A percentile compares a stretch with the other conserved stretches of the same genome.
Conservation (phyloP, 768 basidiomycete species). For the Amanita exitialis region DNA sequence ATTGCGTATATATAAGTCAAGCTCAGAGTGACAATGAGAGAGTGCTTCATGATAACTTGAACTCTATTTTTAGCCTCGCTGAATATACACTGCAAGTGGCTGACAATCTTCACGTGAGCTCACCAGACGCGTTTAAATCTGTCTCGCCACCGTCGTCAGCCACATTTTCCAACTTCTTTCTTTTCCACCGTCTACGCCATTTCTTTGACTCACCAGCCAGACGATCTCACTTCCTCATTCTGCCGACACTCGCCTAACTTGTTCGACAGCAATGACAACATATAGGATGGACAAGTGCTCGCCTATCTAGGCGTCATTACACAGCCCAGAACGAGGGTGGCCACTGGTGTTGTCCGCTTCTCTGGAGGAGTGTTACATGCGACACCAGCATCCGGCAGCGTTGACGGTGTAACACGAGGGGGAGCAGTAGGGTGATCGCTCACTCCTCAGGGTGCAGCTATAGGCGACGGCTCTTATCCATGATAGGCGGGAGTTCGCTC, state of each 20-base stretch:
- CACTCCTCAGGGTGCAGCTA: too few species aligned
- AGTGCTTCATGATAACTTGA: too few species aligned
- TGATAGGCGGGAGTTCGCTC: background rate
- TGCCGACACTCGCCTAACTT: background rate
- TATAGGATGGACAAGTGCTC: background rate
- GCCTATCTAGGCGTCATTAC: background rate
- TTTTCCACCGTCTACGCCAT: background rate
- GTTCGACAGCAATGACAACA: background rate
- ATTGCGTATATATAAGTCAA: too few species aligned
- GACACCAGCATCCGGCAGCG: background rate
- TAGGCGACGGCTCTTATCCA: background rate
- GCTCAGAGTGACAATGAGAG: too few species aligned
- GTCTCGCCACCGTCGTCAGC: background rate
- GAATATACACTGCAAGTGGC: too few species aligned
- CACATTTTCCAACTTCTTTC: background rate
- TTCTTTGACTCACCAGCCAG: background rate
- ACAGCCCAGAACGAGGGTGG: slow-evolving; percentile 2
- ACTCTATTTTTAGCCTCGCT: too few species aligned
- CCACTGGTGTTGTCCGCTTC: slow-evolving; percentile 2
- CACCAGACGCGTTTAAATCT: background rate
- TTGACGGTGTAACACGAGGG: slow-evolving; percentile 1
- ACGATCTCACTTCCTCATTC: background rate
- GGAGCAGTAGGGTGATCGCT: background rate
- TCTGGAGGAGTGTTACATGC: slow-evolving; percentile 3
- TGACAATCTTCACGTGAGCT: background rate